Percentiles rank a stretch among this genome's conserved stretches.
phyloP scores from a whole-genome alignment of 2,329 filamentous ascomycete species.

The Ophiostoma angusticollis region DNA sequence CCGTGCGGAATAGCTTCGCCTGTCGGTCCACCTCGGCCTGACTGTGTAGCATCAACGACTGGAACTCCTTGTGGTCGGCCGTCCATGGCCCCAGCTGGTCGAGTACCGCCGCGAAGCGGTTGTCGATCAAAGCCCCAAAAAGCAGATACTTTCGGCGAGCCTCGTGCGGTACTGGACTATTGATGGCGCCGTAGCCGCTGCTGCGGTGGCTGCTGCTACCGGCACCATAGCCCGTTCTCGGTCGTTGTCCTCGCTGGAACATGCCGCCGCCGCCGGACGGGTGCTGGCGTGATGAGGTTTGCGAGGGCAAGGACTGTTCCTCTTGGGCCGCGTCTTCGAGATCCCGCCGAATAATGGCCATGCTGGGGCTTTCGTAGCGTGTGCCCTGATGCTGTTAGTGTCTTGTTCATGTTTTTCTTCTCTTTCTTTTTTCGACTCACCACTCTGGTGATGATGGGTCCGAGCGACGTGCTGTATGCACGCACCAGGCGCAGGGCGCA shows the following conservation, averaged over 20 bases:
- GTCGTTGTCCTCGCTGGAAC: background rate
- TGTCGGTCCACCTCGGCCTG: conserved; percentile 32
- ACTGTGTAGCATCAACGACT: conserved; percentile 24
- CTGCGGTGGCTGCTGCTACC: background rate
- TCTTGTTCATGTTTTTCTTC: background rate
- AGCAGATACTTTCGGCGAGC: conserved; percentile 16
- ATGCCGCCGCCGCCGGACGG: background rate
- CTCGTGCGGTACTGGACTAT: no score
- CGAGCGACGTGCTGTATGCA: conserved; percentile 6
- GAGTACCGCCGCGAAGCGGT: conserved; percentile 25
- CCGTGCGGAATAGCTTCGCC: conserved; percentile 30
- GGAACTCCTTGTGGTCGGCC: conserved; percentile 18
- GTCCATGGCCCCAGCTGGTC: conserved; percentile 17
- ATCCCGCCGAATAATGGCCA: conserved; percentile 1
- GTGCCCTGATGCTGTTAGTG: background rate
- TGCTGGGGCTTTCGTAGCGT: background rate
- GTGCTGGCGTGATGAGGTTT: background rate
- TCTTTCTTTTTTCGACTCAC: background rate
- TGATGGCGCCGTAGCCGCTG: background rate
- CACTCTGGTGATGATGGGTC: background rate
- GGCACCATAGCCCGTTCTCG: background rate
- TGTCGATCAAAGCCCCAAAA: conserved; percentile 18
- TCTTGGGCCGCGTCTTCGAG: background rate
- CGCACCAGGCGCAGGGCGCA: conserved; percentile 4
- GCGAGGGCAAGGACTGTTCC: background rate